Evolutionary conservation across 257 asterid genomes (phyloP).

Genomic region (Lantana camara): DNA sequence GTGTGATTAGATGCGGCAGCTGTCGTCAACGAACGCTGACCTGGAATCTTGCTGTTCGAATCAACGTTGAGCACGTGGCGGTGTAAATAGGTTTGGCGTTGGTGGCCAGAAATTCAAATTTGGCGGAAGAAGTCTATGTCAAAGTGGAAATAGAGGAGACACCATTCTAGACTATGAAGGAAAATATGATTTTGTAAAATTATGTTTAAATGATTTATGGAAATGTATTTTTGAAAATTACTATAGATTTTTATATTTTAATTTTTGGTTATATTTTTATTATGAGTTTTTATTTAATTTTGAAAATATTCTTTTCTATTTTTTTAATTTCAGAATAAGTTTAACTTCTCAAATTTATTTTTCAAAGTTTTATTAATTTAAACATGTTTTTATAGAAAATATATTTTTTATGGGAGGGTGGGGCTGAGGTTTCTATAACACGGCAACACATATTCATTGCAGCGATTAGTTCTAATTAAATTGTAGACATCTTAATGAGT

Average conservation of each 20-base stretch:
- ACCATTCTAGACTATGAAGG: background rate
- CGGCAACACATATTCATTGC: no score
- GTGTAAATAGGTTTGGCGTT: no score
- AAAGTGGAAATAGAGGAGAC: background rate
- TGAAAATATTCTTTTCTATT: background rate
- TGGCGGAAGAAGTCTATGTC: constrained; percentile 10
- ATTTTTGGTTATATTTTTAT: no score
- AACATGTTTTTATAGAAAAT: background rate
- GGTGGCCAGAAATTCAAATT: constrained; percentile 38
- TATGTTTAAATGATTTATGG: no score
- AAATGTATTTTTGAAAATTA: no score
- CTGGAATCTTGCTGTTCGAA: background rate
- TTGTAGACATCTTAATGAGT: no score
- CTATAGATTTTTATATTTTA: no score
- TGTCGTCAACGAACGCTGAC: constrained; percentile 18
- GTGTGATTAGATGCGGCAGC: background rate
- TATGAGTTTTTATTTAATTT: no score
- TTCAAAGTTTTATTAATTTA: background rate
- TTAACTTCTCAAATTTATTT: background rate
- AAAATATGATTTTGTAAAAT: no score
- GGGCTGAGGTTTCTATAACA: no score
- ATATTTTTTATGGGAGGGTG: no score
- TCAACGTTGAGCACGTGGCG: constrained; percentile 12
- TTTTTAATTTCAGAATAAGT: background rate
- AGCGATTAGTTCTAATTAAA: no score